Evolutionary conservation across 2,329 filamentous ascomycete species (phyloP), one percentile per base, ranked within the genome.

Genomic region (Shiraia sp.): DNA sequence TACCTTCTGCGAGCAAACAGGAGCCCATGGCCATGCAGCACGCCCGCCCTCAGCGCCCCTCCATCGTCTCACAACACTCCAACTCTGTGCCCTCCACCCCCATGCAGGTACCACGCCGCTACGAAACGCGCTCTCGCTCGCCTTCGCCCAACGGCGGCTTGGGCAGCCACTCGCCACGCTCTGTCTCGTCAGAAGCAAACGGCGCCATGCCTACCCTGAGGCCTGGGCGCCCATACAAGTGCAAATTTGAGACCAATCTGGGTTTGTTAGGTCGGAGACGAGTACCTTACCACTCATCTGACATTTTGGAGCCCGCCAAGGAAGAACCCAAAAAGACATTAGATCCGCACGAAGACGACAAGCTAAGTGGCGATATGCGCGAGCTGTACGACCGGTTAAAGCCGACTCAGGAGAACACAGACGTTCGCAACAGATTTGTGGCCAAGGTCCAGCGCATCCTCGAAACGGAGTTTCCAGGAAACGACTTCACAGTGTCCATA

Each of bases 71-170:
- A 32, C 82, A 83, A 37, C 82, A 95, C 65, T 95, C 92, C 16
- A 95, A 80, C 66, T 97, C 92, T 7, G 88, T 96, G 34, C 92
- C 92, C 1, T 95, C 92, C 1, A 97, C 92, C 3, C 93, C 92
- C 7, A 88, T 92, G 63, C 91, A 96, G 68, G 87, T 88, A 70
- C 83, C 90, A 53, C 84, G 90, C 45, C 86, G 91, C 59, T 87
- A 93, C 61, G 87, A 87, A 65, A 93, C 90, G 33, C 82, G 80
- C 61, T 85, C 85, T 27, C 81, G 82, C 61, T 85, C 84, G 23
- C 91, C 90, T 8, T 96, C 91, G 12, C 91, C 92, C 26, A 87
- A 81, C 56, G 83, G 76, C 40, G 75, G 85, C 37, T 78, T 82
- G 34, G 83, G 82, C 52, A 89, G 85, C 68, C 88, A 91, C 56